Conservation (phyloP, 2,329 filamentous ascomycete species). For the Fusarium armeniacum region DNA sequence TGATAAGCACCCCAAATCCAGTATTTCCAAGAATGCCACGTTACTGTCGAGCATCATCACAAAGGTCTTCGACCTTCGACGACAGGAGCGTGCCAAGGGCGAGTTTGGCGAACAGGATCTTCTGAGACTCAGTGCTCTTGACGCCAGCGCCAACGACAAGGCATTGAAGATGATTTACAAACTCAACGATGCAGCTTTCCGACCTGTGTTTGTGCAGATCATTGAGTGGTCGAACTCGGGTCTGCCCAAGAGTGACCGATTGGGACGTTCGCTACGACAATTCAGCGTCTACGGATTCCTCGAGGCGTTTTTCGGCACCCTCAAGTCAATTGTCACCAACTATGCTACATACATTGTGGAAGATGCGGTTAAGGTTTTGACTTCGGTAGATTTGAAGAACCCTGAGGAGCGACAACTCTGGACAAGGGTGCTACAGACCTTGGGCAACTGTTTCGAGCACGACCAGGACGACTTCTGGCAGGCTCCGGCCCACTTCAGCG, state of each 20-base stretch:
- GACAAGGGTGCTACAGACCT: conserved; percentile 76
- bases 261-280: conserved; percentile 72
- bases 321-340: conserved; percentile 94
- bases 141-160: conserved; percentile 75
- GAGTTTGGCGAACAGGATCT: conserved; percentile 60
- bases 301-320: conserved; percentile 81
- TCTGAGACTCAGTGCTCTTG: conserved; percentile 70
- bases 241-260: conserved; percentile 72
- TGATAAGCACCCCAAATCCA: conserved; percentile 81
- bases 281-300: conserved; percentile 88
- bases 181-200: conserved; percentile 93
- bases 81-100: conserved; percentile 65
- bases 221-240: conserved; percentile 81
- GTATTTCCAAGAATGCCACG: conserved; percentile 80
- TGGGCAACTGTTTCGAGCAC: conserved; percentile 83
- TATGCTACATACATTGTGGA: conserved; percentile 91
- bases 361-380: conserved; percentile 75
- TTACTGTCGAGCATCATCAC: conserved; percentile 76
- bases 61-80: conserved; percentile 74
- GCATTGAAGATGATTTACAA: conserved; percentile 95
- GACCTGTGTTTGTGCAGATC: conserved; percentile 89
- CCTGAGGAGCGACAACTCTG: conserved; percentile 72
- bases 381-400: conserved; percentile 61
- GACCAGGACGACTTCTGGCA: conserved; percentile 98
- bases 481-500: conserved; percentile 85